Percentiles rank a stretch among this genome's conserved stretches.
Conservation (phyloP, 495 filamentous ascomycete genomes). For the Hypoxylon rickii region DNA sequence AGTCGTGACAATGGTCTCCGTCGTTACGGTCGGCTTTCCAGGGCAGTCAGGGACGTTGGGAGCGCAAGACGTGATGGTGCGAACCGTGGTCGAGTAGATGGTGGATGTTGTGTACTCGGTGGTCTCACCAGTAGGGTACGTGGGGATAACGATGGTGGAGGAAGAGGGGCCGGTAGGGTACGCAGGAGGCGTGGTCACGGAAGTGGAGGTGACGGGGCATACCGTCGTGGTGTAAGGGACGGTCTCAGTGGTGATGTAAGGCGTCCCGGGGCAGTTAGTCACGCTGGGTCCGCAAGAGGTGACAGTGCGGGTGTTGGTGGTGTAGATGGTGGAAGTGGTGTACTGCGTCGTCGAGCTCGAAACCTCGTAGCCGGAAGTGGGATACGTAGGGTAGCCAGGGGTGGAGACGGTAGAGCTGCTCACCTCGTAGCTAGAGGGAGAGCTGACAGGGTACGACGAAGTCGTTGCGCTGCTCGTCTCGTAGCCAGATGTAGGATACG, state of each 20-base stretch:
- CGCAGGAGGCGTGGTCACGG: not conserved
- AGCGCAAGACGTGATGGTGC: conserved; percentile 62
- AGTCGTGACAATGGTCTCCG: conserved; percentile 15
- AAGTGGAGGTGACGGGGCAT: conserved; percentile 1
- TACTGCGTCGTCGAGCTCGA: conserved; percentile 17
- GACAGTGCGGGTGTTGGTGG: conserved; percentile 41
- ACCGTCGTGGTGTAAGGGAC: conserved; percentile 3
- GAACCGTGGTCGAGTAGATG: conserved; percentile 58
- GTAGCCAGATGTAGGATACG: too few species aligned
- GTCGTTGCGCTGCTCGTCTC: not conserved
- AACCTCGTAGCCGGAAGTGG: not conserved
- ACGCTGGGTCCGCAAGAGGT: conserved; percentile 41
- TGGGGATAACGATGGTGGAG: too few species aligned
- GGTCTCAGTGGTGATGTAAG: conserved; percentile 13
- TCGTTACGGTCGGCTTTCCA: conserved; percentile 27
- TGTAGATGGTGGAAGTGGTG: conserved; percentile 46
- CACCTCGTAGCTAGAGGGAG: conserved; percentile 6
- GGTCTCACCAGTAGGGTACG: too few species aligned
- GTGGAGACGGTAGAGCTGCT: conserved; percentile 26
- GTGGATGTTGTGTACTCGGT: conserved; percentile 9
- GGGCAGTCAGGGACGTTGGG: conserved; percentile 60
- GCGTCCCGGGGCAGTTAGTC: conserved; percentile 20
- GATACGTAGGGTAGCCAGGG: not conserved
- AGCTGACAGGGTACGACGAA: not conserved
- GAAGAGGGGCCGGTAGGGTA: conserved; percentile 5